These are phyloP conservation scores for Bacidia rubella DNA, from an alignment of 495 filamentous ascomycete species.

Conservation along the genomic window DNA sequence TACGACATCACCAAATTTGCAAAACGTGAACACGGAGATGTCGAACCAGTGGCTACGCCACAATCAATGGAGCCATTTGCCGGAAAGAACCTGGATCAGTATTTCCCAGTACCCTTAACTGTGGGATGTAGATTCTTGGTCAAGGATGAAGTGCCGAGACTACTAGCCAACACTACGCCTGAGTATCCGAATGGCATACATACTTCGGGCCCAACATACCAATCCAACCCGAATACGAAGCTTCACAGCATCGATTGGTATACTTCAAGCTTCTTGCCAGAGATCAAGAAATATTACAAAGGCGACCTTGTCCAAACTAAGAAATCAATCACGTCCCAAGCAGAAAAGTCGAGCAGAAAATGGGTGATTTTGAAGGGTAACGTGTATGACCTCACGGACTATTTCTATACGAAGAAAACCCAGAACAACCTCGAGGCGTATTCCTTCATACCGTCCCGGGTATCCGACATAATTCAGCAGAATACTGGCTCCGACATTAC, in stretches of 20 bases:
- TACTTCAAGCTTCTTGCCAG: constrained; percentile 51
- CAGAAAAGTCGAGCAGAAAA: constrained; percentile 49
- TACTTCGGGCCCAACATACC: constrained; percentile 44
- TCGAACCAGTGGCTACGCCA: constrained; percentile 33
- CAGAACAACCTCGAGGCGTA: constrained; percentile 39
- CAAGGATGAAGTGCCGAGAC: constrained; percentile 31
- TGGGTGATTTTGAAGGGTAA: constrained; percentile 68
- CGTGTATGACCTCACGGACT: constrained; percentile 84
- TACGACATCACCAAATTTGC: constrained; percentile 90
- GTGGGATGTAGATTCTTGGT: constrained; percentile 58
- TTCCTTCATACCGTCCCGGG: constrained; percentile 50
- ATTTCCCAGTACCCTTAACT: constrained; percentile 71
- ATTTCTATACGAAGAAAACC: constrained; percentile 54
- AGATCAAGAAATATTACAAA: constrained; percentile 74
- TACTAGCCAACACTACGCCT: constrained; percentile 52
- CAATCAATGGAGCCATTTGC: constrained; percentile 62
- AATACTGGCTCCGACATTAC: constrained; percentile 72
- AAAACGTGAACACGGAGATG: constrained; percentile 68
- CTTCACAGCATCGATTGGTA: constrained; percentile 67
- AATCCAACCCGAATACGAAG: constrained; percentile 37
- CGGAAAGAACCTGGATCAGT: constrained; percentile 66
- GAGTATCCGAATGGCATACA: constrained; percentile 42
- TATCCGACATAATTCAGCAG: constrained; percentile 53
- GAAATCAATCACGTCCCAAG: constrained; percentile 36
- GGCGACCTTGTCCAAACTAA: constrained; percentile 70